Evolutionary conservation across 768 basidiomycete species (phyloP), one percentile per base, ranked within the genome.

Genomic region (Wakefieldia striispora): DNA sequence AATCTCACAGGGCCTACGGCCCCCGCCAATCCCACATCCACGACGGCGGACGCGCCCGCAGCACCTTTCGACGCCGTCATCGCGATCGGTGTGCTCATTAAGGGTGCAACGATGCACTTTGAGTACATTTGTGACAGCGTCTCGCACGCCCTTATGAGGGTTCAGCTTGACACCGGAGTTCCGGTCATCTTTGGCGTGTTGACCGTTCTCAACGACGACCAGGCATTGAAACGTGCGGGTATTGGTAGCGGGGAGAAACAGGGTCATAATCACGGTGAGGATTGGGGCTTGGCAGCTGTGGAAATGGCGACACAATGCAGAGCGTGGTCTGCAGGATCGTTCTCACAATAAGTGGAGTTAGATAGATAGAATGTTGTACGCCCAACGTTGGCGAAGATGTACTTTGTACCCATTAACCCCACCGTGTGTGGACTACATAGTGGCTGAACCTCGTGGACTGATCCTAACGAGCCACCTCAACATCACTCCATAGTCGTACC

Each of bases 41-140:
- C 52, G 35, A 35, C 56, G 10, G 51, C 68, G 14, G 73, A 71
- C 56, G 71, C 77, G 34, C 77, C 80, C 36, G 70, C 64, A 14
- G 75, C 78, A 47, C 87, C 95, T 0, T 97, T 98, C 59, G 88
- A 95, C 67, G 97, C 94, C 13, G 85, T 97, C 56, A 95, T 99
- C 66, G 94, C 97, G 45, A 91, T 98, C 63, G 97, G 97, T 13
- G 93, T 95, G 33, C 85, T 99, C 66, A 97, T 99, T 77, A 99
- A 99, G 68, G 95, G 97, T 45, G 77, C 83, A 1, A 98, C 97
- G 16, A 97, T 97, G 93, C 97, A 99, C 74, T 99, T 98, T 69
- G 97, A 99, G 69, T 99, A 99, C 78, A 99, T 98, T 69, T 90
- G 82, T 69, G 93, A 97, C 61, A 82, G 84, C 53, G 95, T 97